These are phyloP conservation scores for Cercophora sp. DNA, from an alignment of 495 filamentous ascomycete species.

Conservation along the genomic window DNA sequence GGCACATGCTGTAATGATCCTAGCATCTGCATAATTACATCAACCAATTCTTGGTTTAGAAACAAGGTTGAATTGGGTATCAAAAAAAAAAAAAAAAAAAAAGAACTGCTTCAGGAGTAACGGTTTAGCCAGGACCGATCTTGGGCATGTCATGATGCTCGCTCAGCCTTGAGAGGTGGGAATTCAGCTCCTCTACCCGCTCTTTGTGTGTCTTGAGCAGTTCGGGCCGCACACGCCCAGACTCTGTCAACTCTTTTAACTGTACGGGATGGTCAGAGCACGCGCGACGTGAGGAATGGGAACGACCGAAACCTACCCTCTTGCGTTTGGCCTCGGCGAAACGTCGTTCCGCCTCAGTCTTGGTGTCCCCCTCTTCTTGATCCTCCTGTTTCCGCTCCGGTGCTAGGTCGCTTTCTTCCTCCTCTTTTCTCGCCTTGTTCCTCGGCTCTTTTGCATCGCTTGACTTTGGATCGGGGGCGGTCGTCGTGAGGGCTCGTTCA, in stretches of 20 bases:
- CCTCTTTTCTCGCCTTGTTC: neutral
- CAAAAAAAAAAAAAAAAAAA: neutral
- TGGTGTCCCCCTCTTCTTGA: constrained; percentile 34
- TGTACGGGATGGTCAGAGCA: constrained; percentile 31
- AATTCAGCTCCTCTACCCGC: constrained; percentile 92
- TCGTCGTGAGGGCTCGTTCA: neutral
- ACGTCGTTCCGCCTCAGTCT: constrained; percentile 82
- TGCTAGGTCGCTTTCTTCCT: constrained; percentile 13
- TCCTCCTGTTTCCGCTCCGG: constrained; percentile 11
- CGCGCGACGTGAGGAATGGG: neutral
- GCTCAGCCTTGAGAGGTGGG: constrained; percentile 82
- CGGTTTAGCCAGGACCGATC: constrained; percentile 65
- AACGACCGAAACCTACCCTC: constrained; percentile 52
- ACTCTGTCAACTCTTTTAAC: constrained; percentile 61
- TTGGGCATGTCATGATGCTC: constrained; percentile 98
- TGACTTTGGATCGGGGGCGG: neutral
- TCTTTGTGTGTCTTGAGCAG: constrained; percentile 95
- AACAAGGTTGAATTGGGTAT: too few relatives aligned
- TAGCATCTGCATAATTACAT: too few relatives aligned
- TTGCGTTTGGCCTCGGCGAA: constrained; percentile 76
- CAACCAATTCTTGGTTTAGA: too few relatives aligned
- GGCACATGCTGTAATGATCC: constrained; percentile 2
- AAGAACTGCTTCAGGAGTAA: too few relatives aligned
- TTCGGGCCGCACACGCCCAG: constrained; percentile 49
- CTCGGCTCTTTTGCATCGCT: neutral